A percentile compares a stretch with the other conserved stretches of the same genome.
Evolutionary conservation across 148 eudicot genomes (phyloP).

Genomic region (Chenopodium suecicum): DNA sequence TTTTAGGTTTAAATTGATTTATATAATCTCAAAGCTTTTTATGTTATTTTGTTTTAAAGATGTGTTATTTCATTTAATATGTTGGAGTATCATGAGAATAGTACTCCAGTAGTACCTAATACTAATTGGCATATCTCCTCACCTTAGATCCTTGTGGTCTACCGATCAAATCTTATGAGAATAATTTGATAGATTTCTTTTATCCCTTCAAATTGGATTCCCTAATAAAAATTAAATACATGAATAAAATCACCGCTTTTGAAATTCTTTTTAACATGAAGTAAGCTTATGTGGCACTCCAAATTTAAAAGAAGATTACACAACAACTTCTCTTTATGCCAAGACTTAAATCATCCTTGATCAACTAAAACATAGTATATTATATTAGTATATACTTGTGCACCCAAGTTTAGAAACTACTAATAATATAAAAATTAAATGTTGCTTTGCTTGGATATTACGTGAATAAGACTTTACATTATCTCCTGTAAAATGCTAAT

Average conservation of each 20-base stretch:
- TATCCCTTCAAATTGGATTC: too few species aligned
- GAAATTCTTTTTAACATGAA: not conserved
- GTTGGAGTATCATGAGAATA: too few species aligned
- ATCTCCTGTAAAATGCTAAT: not conserved
- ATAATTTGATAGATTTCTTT: too few species aligned
- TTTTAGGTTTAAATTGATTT: too few species aligned
- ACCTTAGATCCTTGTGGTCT: too few species aligned
- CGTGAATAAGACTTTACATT: not conserved
- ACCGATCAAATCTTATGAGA: too few species aligned
- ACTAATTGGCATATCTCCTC: too few species aligned
- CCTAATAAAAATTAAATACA: too few species aligned
- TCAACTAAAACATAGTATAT: not conserved
- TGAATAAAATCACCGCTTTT: not conserved
- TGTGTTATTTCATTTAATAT: too few species aligned
- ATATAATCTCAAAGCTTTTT: too few species aligned
- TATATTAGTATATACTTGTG: slow-evolving; percentile 8
- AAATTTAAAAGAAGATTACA: not conserved
- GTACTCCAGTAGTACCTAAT: too few species aligned
- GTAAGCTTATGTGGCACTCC: not conserved
- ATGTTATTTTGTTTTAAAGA: too few species aligned
- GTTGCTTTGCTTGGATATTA: slow-evolving; percentile 11
- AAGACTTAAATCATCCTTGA: not conserved
- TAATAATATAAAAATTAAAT: not conserved
- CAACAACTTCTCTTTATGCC: not conserved
- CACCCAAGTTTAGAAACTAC: not conserved